These are phyloP conservation scores for Lasiodiplodia gonubiensis DNA, from an alignment of 2,329 filamentous ascomycete genomes.

Conservation along the genomic window DNA sequence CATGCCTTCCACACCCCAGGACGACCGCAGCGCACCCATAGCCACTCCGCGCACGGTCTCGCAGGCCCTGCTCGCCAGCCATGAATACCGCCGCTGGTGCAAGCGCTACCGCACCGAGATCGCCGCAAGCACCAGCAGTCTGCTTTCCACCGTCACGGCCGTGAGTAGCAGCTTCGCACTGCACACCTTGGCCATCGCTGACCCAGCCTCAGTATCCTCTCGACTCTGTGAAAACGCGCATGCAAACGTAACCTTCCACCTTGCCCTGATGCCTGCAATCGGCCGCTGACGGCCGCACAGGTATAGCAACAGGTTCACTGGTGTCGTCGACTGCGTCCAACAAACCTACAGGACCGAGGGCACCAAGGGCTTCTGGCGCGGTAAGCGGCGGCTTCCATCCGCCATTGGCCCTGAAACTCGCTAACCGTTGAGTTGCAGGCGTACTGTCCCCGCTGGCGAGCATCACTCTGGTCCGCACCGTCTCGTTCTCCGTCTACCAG, in stretches of 20 bases:
- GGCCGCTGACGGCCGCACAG: slow-evolving; percentile 32
- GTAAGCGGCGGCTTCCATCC: slow-evolving; percentile 49
- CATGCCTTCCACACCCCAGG: slow-evolving; percentile 50
- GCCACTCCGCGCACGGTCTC: slow-evolving; percentile 20
- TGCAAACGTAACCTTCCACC: slow-evolving; percentile 67
- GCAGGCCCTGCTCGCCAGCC: slow-evolving; percentile 15
- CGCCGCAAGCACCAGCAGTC: slow-evolving; percentile 75
- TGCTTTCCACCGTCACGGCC: slow-evolving; percentile 78
- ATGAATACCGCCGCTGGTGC: slow-evolving; percentile 58
- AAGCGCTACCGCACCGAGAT: slow-evolving; percentile 83
- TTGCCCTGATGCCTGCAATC: not conserved
- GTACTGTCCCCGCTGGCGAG: slow-evolving; percentile 81
- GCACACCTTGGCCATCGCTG: slow-evolving; percentile 31
- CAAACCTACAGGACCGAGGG: slow-evolving; percentile 70
- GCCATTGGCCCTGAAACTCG: slow-evolving; percentile 27
- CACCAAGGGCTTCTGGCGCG: slow-evolving; percentile 57
- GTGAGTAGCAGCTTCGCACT: slow-evolving; percentile 44
- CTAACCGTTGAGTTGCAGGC: slow-evolving; percentile 52
- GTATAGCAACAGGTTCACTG: slow-evolving; percentile 70
- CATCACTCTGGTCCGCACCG: slow-evolving; percentile 76
- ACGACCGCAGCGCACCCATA: slow-evolving; percentile 47
- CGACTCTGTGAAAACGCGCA: slow-evolving; percentile 87
- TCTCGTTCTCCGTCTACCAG: slow-evolving; percentile 82
- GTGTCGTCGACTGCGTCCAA: slow-evolving; percentile 74
- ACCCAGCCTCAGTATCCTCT: slow-evolving; percentile 68